Conservation (phyloP, 2,329 filamentous ascomycete species). For the Paraconiothyrium sp. region DNA sequence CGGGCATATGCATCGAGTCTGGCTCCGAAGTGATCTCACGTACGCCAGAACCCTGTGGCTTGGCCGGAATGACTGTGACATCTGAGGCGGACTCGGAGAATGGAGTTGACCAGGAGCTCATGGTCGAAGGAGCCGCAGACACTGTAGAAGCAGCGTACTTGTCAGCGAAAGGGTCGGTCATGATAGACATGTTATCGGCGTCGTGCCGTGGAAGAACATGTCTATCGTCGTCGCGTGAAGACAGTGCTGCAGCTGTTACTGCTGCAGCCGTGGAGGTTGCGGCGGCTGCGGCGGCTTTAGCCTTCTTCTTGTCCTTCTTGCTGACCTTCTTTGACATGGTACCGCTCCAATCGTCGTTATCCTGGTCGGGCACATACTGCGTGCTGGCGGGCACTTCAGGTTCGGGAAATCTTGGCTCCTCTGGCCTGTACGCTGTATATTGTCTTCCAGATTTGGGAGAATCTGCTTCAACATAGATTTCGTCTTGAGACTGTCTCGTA, state of each 20-base stretch:
- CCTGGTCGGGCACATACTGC: slow-evolving; percentile 39
- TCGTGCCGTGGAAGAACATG: slow-evolving; percentile 29
- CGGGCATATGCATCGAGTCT: slow-evolving; percentile 70
- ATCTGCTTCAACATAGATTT: slow-evolving; percentile 53
- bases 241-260: slow-evolving; percentile 28
- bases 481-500: slow-evolving; percentile 41
- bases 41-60: slow-evolving; percentile 49
- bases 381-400: slow-evolving; percentile 41
- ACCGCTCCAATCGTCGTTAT: slow-evolving; percentile 34
- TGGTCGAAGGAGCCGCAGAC: slow-evolving; percentile 34
- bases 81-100: slow-evolving; percentile 56
- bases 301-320: slow-evolving; percentile 46
- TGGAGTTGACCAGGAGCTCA: slow-evolving; percentile 48
- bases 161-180: slow-evolving; percentile 43
- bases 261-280: slow-evolving; percentile 28
- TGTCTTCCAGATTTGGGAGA: slow-evolving; percentile 40
- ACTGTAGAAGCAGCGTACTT: slow-evolving; percentile 28
- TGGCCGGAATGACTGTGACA: slow-evolving; percentile 40
- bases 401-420: slow-evolving; percentile 24
- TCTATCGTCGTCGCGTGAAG: slow-evolving; percentile 28
- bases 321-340: slow-evolving; percentile 40
- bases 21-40: slow-evolving; percentile 59
- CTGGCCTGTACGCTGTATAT: slow-evolving; percentile 43
- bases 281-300: slow-evolving; percentile 32
- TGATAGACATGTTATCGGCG: slow-evolving; percentile 29